These are phyloP conservation scores for Gnaphalium uliginosum DNA, from an alignment of 129 eudicot species.

Conservation along the genomic window DNA sequence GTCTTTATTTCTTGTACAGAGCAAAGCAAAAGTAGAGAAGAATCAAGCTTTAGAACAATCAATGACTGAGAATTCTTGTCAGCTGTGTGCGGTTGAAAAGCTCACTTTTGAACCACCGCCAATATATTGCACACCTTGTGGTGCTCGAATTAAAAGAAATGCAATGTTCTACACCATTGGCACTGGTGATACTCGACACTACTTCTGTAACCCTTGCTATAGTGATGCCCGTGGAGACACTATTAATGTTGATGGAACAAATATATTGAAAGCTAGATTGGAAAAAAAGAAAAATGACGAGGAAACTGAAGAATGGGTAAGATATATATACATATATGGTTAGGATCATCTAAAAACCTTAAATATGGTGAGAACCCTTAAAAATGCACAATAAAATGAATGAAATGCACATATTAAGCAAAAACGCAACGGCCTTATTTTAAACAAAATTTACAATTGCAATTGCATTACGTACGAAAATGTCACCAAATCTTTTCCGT, in stretches of 20 bases:
- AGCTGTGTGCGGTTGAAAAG: constrained; percentile 92
- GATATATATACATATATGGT: not conserved
- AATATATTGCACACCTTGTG: constrained; percentile 85
- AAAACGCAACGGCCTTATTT: too few relatives aligned
- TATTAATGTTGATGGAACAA: constrained; percentile 68
- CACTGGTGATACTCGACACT: constrained; percentile 80
- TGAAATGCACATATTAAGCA: too few relatives aligned
- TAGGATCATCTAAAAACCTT: too few relatives aligned
- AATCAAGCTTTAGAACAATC: constrained; percentile 90
- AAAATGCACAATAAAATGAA: too few relatives aligned
- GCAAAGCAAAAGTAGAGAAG: constrained; percentile 93
- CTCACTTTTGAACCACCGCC: constrained; percentile 97
- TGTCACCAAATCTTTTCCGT: too few relatives aligned
- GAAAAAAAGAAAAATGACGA: constrained; percentile 96
- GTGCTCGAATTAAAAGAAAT: constrained; percentile 90
- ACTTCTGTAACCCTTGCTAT: constrained; percentile 79
- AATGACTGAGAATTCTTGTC: constrained; percentile 96
- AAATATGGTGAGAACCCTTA: too few relatives aligned
- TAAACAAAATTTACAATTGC: too few relatives aligned
- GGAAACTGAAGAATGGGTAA: constrained; percentile 98
- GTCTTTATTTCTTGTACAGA: constrained; percentile 44
- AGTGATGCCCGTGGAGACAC: constrained; percentile 92
- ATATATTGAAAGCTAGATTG: constrained; percentile 66
- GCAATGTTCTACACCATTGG: constrained; percentile 91
- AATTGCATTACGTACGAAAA: too few relatives aligned